Evolutionary conservation across 225 moss, liverwort and hornwort genomes (phyloP).

Genomic region (Polytrichum formosum): DNA sequence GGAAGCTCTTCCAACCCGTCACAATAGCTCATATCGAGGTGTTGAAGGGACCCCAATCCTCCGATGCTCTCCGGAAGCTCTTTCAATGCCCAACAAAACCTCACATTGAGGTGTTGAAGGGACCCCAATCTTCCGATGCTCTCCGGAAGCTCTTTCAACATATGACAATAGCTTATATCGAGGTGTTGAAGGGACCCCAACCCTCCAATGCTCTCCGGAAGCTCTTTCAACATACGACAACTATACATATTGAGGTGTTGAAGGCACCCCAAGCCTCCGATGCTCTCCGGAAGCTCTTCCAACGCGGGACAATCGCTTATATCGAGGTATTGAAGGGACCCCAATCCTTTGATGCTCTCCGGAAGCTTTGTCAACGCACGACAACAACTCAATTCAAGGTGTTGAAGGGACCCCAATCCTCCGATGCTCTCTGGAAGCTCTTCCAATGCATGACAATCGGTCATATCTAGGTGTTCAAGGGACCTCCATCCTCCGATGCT

Average conservation of each 20-base stretch:
- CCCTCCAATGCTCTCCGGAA: neutral
- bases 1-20: neutral
- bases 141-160: neutral
- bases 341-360: neutral
- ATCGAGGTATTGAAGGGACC: neutral
- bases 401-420: neutral
- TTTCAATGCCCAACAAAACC: neutral
- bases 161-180: neutral
- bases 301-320: no score
- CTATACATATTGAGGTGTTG: rapidly evolving
- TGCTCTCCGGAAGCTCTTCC: conserved; percentile 4
- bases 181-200: neutral
- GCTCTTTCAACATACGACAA: neutral
- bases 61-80: neutral
- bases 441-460: no score
- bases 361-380: no score
- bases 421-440: conserved; percentile 3
- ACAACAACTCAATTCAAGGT: no score
- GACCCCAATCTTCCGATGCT: no score
- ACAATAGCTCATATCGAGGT: neutral
- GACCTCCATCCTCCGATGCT: neutral
- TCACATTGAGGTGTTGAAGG: no score
- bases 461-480: neutral
- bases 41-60: neutral
- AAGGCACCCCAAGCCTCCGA: neutral